These are phyloP conservation scores for Paecilomyces variotii DNA, from an alignment of 2,329 filamentous ascomycete genomes.

Conservation along the genomic window DNA sequence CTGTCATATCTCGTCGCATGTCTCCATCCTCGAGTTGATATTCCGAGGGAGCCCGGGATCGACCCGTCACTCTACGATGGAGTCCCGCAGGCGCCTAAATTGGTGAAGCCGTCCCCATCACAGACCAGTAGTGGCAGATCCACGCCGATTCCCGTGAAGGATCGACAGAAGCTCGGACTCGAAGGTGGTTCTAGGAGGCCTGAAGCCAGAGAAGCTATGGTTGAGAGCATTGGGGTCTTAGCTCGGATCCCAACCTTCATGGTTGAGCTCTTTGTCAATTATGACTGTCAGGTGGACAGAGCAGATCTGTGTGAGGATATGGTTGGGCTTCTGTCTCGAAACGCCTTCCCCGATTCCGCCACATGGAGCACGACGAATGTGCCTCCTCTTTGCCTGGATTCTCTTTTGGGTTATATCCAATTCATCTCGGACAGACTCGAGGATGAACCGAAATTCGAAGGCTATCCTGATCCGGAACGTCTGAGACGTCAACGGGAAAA, in stretches of 20 bases:
- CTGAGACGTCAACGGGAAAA: constrained; percentile 66
- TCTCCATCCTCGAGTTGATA: constrained; percentile 86
- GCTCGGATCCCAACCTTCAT: constrained; percentile 91
- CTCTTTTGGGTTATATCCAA: constrained; percentile 81
- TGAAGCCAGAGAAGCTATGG: constrained; percentile 95
- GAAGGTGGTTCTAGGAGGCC: constrained; percentile 88
- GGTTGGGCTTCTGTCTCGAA: constrained; percentile 83
- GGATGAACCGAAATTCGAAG: constrained; percentile 55
- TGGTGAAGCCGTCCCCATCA: constrained; percentile 71
- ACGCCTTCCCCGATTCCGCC: constrained; percentile 91
- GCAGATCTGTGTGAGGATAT: constrained; percentile 92
- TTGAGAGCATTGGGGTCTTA: constrained; percentile 87
- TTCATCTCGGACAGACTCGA: constrained; percentile 83
- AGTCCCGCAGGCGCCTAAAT: constrained; percentile 81
- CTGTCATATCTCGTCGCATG: constrained; percentile 91
- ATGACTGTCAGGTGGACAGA: constrained; percentile 89
- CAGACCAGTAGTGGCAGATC: constrained; percentile 71
- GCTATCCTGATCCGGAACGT: constrained; percentile 55
- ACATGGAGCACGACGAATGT: constrained; percentile 99
- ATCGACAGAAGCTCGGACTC: constrained; percentile 83
- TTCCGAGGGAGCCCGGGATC: constrained; percentile 82
- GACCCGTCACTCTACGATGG: constrained; percentile 87
- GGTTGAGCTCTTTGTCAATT: constrained; percentile 93
- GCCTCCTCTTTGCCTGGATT: constrained; percentile 86
- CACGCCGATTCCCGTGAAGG: constrained; percentile 85